Base-by-base conservation (phyloP, 352 stramenopile species). In the Globisporangium solare region DNA sequence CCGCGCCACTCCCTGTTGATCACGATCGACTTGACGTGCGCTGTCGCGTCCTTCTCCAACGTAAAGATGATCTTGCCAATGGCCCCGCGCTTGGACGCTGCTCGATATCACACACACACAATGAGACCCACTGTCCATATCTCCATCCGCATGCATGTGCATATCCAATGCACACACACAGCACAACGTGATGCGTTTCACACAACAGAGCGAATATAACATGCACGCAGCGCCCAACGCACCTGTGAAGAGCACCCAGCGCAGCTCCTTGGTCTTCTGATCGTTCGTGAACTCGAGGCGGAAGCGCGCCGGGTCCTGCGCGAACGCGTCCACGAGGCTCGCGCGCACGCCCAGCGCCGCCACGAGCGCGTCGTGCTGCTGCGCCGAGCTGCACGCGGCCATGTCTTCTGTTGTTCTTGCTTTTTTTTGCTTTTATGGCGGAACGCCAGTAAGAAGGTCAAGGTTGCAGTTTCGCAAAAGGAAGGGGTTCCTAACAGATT, bases 11-110 rank as follows among this genome's bases (percentile, higher is more conserved):
- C 78, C 47, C 66, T 55, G 68, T 88, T 74, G 40, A 94, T 68
- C 40, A 74, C 67, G 47, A 94, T 73, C 13, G 79, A 87, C 73
- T 94, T 94, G 68, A 92, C 57, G 68, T 91, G 80, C 27, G 84
- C 81, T 8, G 66, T 69, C 6, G 59, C 43, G 51, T 74, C 68
- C 20, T 74, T 73, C 54, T 88, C 76, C 20, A 94, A 51, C 22
- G 82, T 92, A 61, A 94, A 94, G 42, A 94, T 78, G 61, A 94
- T 66, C 42, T 94, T 94, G 49, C 81, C 83, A 31, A 92, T 67
- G 39, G 70, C 71, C 32, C 83, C 83, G 55, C 83, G 83, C 39
- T 73, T 67, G 24, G 62, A 64, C 18, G 74, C 74, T 83, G 42
- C 6, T 6, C 6, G 27, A 35, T 35, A 35, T 35, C 27, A 35